These are phyloP conservation scores for Macrolepiota fuliginosa DNA, from an alignment of 768 basidiomycete genomes.

Conservation along the genomic window DNA sequence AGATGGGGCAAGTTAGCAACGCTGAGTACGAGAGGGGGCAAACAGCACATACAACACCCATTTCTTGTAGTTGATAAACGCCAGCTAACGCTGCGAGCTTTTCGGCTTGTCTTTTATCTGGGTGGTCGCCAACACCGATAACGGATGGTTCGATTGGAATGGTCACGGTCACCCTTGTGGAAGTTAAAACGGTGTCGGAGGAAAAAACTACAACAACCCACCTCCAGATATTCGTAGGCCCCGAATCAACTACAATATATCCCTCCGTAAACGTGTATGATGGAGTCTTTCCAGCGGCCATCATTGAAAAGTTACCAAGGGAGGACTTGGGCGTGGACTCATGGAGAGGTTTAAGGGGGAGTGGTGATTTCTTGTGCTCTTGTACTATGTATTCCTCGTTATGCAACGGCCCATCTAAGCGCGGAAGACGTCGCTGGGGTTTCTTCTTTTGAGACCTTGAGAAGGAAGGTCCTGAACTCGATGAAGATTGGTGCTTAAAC, in stretches of 20 bases:
- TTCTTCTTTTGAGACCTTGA: constrained; percentile 10
- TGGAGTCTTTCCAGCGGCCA: constrained; percentile 26
- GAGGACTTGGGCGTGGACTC: constrained; percentile 35
- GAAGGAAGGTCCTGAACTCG: constrained; percentile 2
- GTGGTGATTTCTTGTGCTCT: constrained; percentile 27
- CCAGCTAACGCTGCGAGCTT: constrained; percentile 76
- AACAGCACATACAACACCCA: constrained; percentile 56
- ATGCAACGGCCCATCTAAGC: constrained; percentile 33
- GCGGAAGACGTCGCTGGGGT: constrained; percentile 9
- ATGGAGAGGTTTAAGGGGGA: constrained; percentile 30
- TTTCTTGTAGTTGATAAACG: constrained; percentile 62
- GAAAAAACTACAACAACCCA: constrained; percentile 21
- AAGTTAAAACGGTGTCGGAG: neutral
- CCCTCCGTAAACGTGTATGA: constrained; percentile 33
- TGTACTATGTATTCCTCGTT: constrained; percentile 31
- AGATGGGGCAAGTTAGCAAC: neutral
- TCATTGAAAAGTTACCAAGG: constrained; percentile 37
- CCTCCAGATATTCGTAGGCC: constrained; percentile 40
- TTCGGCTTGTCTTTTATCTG: constrained; percentile 61
- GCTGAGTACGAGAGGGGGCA: neutral
- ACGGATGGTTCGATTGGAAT: constrained; percentile 37
- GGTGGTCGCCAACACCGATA: constrained; percentile 60
- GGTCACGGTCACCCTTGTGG: constrained; percentile 34
- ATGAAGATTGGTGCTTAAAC: constrained; percentile 6
- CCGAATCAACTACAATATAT: constrained; percentile 20